These are phyloP conservation scores for Metschnikowia dekortorum DNA, from an alignment of 805 yeast genomes.

Conservation along the genomic window DNA sequence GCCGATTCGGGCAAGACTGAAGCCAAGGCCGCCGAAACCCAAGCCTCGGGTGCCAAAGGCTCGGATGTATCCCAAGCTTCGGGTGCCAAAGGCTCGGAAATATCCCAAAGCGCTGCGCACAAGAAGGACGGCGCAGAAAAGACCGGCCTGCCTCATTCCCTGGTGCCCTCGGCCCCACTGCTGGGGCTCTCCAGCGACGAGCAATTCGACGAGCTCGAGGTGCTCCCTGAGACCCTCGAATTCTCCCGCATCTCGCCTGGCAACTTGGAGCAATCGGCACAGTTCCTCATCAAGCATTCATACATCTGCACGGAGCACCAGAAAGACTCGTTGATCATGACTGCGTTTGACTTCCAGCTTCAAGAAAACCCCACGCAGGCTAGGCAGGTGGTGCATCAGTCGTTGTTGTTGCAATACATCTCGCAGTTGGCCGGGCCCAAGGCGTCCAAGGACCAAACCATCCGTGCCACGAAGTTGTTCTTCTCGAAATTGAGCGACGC, in stretches of 20 bases:
- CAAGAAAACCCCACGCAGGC: constrained; percentile 53
- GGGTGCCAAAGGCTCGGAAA: too few relatives aligned
- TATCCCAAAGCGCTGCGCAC: too few relatives aligned
- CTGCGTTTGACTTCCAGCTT: constrained; percentile 80
- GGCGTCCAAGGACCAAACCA: constrained; percentile 25
- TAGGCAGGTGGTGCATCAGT: constrained; percentile 69
- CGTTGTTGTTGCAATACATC: constrained; percentile 73
- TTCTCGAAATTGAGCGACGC: constrained; percentile 56
- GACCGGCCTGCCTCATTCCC: too few relatives aligned
- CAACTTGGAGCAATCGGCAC: constrained; percentile 47
- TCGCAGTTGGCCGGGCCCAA: constrained; percentile 39
- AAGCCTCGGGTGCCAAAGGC: too few relatives aligned
- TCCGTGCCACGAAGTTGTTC: constrained; percentile 56
- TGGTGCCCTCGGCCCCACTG: background rate
- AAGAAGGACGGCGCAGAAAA: too few relatives aligned
- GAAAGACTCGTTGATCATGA: constrained; percentile 89
- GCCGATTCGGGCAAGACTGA: too few relatives aligned
- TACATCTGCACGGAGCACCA: constrained; percentile 75
- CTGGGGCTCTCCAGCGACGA: constrained; percentile 5
- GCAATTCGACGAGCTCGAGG: constrained; percentile 47
- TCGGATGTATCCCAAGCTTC: too few relatives aligned
- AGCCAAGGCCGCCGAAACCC: too few relatives aligned
- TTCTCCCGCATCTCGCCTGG: constrained; percentile 56
- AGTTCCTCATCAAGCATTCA: constrained; percentile 54
- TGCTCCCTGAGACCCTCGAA: constrained; percentile 59